Percentiles rank a stretch among this genome's conserved stretches.
These are phyloP conservation scores for Hordeum pubiflorum DNA, from an alignment of 202 grass and related monocot genomes.

Conservation along the genomic window DNA sequence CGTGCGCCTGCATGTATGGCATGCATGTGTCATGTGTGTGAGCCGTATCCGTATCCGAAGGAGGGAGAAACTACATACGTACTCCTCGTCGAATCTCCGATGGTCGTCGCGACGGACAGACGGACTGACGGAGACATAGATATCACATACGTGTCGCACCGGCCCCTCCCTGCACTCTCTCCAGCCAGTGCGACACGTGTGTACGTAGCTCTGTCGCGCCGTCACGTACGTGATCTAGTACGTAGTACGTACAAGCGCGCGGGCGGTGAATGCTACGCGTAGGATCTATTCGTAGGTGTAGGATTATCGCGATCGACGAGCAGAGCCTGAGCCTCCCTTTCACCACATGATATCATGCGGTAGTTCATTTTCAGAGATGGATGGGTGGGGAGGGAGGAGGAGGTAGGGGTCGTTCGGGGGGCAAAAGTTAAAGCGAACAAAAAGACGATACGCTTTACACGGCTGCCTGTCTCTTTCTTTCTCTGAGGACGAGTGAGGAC, in stretches of 20 bases:
- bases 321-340: no score
- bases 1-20: not conserved
- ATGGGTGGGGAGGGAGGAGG: not conserved
- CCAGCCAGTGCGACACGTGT: conserved; percentile 38
- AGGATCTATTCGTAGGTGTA: no score
- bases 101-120: not conserved
- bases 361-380: not conserved
- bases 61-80: not conserved
- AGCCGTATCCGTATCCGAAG: not conserved
- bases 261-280: conserved; percentile 7
- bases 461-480: conserved; percentile 14
- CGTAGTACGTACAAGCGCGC: not conserved
- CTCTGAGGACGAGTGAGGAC: conserved; percentile 23
- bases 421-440: conserved; percentile 42
- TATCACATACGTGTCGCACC: no score
- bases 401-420: not conserved
- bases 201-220: conserved; percentile 9
- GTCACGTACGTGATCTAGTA: conserved; percentile 34
- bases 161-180: conserved; percentile 27
- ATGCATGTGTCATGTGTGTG: not conserved
- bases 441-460: conserved; percentile 39
- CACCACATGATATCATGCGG: not conserved
- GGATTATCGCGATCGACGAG: no score
- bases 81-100: not conserved
- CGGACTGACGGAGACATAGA: no score